These are phyloP conservation scores for Chytriomyces sp. DNA, from an alignment of 192 early-diverging fungal genomes.

Conservation along the genomic window DNA sequence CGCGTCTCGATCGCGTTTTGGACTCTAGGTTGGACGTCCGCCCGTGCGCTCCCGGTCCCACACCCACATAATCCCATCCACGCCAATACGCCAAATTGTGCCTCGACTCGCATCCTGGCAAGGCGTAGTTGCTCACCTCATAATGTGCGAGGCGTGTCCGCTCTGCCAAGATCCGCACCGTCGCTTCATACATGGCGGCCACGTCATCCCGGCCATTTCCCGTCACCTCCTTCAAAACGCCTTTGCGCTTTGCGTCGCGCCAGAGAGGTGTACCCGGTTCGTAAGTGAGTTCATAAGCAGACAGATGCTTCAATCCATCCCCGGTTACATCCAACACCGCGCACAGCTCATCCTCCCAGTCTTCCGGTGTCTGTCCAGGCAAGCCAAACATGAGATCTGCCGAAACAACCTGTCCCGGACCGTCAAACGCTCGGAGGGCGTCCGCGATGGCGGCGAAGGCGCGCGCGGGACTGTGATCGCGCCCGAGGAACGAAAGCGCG, in stretches of 20 bases:
- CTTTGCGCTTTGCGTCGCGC: neutral
- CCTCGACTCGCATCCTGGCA: slow-evolving; percentile 27
- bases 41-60: slow-evolving; percentile 63
- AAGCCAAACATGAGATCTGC: slow-evolving; percentile 60
- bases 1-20: neutral
- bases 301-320: slow-evolving; percentile 39
- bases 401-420: slow-evolving; percentile 42
- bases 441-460: neutral
- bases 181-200: slow-evolving; percentile 13
- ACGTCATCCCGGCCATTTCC: neutral
- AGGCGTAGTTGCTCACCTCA: slow-evolving; percentile 55
- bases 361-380: slow-evolving; percentile 40
- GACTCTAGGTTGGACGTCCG: slow-evolving; percentile 24
- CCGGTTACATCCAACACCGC: slow-evolving; percentile 31
- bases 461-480: slow-evolving; percentile 37
- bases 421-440: slow-evolving; percentile 17
- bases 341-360: slow-evolving; percentile 45
- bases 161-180: slow-evolving; percentile 22
- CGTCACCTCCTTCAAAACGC: slow-evolving; percentile 12
- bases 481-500: slow-evolving; percentile 41
- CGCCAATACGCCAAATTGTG: slow-evolving; percentile 61
- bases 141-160: slow-evolving; percentile 47
- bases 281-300: slow-evolving; percentile 59
- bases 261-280: slow-evolving; percentile 53
- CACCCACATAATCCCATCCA: slow-evolving; percentile 55